Base-by-base conservation (phyloP, 2,329 filamentous ascomycete species). In the Ophiostoma tasmaniense region DNA sequence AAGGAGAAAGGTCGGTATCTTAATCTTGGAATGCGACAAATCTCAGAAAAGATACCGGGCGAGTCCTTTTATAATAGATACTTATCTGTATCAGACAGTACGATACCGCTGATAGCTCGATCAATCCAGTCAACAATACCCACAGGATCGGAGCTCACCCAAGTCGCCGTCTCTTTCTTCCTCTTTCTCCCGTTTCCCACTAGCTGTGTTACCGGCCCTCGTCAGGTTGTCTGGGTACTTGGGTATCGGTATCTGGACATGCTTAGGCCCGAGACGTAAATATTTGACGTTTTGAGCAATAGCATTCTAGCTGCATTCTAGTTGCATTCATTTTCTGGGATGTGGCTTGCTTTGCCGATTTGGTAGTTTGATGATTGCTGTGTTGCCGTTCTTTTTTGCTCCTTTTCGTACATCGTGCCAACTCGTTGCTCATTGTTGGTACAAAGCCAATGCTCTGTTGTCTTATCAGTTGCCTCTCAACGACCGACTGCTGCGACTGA, bases 241-340 rank as follows among this genome's bases (percentile, higher is more conserved):
- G 13, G 33, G 33, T 2, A 33, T 33, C 33, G 33, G 33, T 33
- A 33, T 33, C 30, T 64, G 30, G 30, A 7, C 10, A 64, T 13
- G 61, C 30, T 30, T 30, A 61, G 25, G 20, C 8, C 33, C 28
- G 33, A 20, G 35, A 66, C 67, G 50, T 62, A 68, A 62, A 62
- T 50, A 69, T n/a, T 69, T 62, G 64, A 66, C 67, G 37, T 62
- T 66, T 66, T 62, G 50, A 50, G 64, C 22, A 59, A 35, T 55
- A n/a, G 22, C n/a, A 10, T 13, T 64, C 28, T n/a, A 25, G 64
- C n/a, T 52, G 33, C 45, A 45, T 55, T 45, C 30, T 22, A 35
- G 35, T 30, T 33, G 5, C 20, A 35, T 35, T 62, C 30, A n/a
- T 61, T 30, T 35, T 61, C 33, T 45, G 22, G 50, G n/a, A 4